Evolutionary conservation across 768 basidiomycete genomes (phyloP).

Genomic region (Russula sp.): DNA sequence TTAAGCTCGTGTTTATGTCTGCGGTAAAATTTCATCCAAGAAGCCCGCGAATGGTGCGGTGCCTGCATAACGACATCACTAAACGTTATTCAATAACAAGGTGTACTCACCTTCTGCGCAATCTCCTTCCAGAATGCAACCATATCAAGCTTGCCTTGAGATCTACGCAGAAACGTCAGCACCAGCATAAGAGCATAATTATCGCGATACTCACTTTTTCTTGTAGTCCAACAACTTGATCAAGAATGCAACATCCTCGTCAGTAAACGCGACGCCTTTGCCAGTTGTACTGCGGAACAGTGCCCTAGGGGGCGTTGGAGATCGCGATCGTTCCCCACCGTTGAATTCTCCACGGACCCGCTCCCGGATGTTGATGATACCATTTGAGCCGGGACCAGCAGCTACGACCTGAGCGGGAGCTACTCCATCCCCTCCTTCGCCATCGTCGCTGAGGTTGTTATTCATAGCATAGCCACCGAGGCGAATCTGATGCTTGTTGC

Average conservation of each 20-base stretch:
- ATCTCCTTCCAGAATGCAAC: slow-evolving; percentile 79
- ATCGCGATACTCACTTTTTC: slow-evolving; percentile 45
- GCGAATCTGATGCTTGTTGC: slow-evolving; percentile 91
- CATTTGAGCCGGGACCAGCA: slow-evolving; percentile 40
- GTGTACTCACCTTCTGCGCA: slow-evolving; percentile 52
- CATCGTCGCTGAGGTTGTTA: slow-evolving; percentile 61
- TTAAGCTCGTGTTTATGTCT: slow-evolving; percentile 83
- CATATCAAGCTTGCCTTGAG: slow-evolving; percentile 66
- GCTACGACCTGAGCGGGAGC: slow-evolving; percentile 28
- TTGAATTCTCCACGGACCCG: slow-evolving; percentile 40
- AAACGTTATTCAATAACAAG: slow-evolving; percentile 14
- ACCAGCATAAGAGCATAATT: neutral
- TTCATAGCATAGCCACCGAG: slow-evolving; percentile 81
- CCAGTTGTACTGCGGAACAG: slow-evolving; percentile 83
- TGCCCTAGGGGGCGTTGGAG: slow-evolving; percentile 78
- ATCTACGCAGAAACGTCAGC: slow-evolving; percentile 39
- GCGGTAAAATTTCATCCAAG: slow-evolving; percentile 93
- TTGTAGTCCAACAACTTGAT: slow-evolving; percentile 75
- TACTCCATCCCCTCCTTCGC: slow-evolving; percentile 44
- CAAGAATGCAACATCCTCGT: slow-evolving; percentile 75
- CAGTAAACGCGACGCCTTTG: slow-evolving; percentile 86
- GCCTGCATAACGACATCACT: slow-evolving; percentile 45
- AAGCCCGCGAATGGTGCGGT: slow-evolving; percentile 86
- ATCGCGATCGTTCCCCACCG: slow-evolving; percentile 51
- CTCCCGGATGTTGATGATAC: slow-evolving; percentile 46